Percentiles rank a stretch among this genome's conserved stretches.
Conservation (phyloP, 2,329 filamentous ascomycete species). For the Claviceps africana region DNA sequence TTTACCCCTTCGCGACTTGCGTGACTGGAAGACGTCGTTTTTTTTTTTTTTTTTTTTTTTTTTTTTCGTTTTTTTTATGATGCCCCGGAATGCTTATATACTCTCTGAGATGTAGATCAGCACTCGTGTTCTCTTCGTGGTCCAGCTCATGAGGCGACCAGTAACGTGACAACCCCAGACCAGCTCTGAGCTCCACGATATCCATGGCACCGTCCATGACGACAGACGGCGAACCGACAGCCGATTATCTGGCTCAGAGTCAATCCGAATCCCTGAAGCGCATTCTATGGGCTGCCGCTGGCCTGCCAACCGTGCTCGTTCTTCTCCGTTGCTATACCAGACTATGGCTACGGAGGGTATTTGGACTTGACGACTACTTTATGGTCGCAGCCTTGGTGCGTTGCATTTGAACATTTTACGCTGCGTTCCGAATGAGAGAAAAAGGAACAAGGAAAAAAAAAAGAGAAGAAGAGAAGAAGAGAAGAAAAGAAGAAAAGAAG, state of each 20-base stretch:
- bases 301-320: neutral
- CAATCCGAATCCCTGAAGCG: conserved; percentile 1
- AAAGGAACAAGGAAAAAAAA: no score
- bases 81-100: neutral
- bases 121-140: neutral
- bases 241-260: conserved; percentile 2
- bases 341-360: conserved; percentile 4
- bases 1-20: neutral
- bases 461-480: no score
- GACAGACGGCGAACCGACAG: neutral
- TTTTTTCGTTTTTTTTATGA: neutral
- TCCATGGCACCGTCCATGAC: no score
- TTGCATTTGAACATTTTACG: neutral
- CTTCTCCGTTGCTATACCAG: conserved; percentile 5
- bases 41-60: neutral
- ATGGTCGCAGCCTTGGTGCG: conserved; percentile 6
- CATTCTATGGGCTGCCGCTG: conserved; percentile 1
- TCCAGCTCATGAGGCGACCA: neutral
- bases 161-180: neutral
- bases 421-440: no score
- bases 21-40: neutral
- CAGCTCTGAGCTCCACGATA: neutral
- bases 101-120: neutral
- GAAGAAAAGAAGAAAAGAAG: no score
- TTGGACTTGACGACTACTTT: conserved; percentile 4